Evolutionary conservation across 1,284 basidiomycete species (phyloP).

Genomic region (Rhodotorula sp.): DNA sequence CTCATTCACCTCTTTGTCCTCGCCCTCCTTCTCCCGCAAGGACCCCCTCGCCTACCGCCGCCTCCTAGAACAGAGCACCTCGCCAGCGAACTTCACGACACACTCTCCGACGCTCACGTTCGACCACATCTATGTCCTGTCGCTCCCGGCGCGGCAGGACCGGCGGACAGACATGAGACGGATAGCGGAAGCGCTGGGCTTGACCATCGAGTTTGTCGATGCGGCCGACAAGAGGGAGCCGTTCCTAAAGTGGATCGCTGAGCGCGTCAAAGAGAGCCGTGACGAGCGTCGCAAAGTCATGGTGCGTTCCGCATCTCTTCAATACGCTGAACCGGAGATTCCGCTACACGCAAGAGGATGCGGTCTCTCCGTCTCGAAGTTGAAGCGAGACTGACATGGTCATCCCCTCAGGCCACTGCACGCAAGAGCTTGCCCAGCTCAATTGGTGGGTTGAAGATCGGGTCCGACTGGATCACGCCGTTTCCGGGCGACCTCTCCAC

Average conservation of each 20-base stretch:
- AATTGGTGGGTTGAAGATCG: constrained; percentile 37
- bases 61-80: constrained; percentile 30
- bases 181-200: constrained; percentile 42
- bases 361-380: too few species aligned
- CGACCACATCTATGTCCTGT: constrained; percentile 46
- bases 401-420: constrained; percentile 4
- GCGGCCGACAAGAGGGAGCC: constrained; percentile 39
- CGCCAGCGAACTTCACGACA: constrained; percentile 16
- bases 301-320: constrained; percentile 18
- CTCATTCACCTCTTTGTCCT: neutral
- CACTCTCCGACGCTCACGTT: constrained; percentile 43
- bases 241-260: constrained; percentile 45
- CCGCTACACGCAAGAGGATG: neutral
- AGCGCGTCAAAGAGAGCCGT: constrained; percentile 41
- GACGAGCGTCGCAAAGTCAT: constrained; percentile 33
- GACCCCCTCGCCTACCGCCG: constrained; percentile 34
- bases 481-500: constrained; percentile 10
- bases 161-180: constrained; percentile 41
- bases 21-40: neutral
- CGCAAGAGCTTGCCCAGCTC: neutral
- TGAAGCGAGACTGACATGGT: neutral
- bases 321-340: too few species aligned
- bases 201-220: constrained; percentile 44
- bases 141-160: constrained; percentile 41
- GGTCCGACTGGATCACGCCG: constrained; percentile 34